A percentile compares a stretch with the other conserved stretches of the same genome.
Evolutionary conservation across 495 filamentous ascomycete genomes (phyloP).

Genomic region (Tetracladium marchalianum): DNA sequence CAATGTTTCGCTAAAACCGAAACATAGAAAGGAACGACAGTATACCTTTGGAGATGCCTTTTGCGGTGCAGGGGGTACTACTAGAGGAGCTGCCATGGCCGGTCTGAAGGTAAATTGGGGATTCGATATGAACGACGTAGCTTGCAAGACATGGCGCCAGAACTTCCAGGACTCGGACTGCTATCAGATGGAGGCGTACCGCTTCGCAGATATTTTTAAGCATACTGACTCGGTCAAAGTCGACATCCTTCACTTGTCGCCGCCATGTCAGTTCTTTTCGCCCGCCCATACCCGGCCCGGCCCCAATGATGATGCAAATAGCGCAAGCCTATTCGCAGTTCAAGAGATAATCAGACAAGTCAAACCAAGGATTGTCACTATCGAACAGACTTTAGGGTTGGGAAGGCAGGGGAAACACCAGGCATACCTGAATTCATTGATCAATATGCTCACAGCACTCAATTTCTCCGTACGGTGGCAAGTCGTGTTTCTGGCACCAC

Average conservation of each 20-base stretch:
- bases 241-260: slow-evolving; percentile 72
- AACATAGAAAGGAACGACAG: not conserved
- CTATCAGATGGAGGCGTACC: slow-evolving; percentile 33
- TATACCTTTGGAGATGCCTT: slow-evolving; percentile 27
- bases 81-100: slow-evolving; percentile 53
- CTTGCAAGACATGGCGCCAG: slow-evolving; percentile 42
- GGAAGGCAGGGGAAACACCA: slow-evolving; percentile 31
- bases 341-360: slow-evolving; percentile 44
- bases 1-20: too few species aligned
- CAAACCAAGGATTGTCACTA: slow-evolving; percentile 62
- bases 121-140: slow-evolving; percentile 48
- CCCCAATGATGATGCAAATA: slow-evolving; percentile 63
- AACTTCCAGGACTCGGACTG: slow-evolving; percentile 47
- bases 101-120: slow-evolving; percentile 50
- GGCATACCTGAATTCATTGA: slow-evolving; percentile 45
- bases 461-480: slow-evolving; percentile 60
- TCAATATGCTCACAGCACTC: slow-evolving; percentile 51
- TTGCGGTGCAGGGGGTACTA: slow-evolving; percentile 69
- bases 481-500: slow-evolving; percentile 27
- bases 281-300: slow-evolving; percentile 59
- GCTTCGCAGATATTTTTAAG: slow-evolving; percentile 30
- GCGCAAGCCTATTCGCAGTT: slow-evolving; percentile 58
- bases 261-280: slow-evolving; percentile 78
- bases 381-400: slow-evolving; percentile 77
- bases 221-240: slow-evolving; percentile 24